Conservation (phyloP, 768 basidiomycete genomes). For the Xerocomellus chrysenteron region DNA sequence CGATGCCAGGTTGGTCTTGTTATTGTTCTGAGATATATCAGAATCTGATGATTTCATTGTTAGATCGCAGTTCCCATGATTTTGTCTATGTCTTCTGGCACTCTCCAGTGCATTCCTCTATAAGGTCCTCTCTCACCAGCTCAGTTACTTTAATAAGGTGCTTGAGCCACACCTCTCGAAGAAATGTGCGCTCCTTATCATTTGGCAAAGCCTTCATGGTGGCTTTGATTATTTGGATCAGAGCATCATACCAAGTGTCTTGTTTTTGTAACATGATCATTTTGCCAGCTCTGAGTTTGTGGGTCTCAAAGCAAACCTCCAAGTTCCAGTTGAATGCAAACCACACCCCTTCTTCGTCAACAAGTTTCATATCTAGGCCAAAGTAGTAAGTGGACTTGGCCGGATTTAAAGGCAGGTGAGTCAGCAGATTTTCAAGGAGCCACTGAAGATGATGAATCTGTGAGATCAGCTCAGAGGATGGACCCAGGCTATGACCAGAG, state of each 20-base stretch:
- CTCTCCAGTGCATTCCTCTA: not conserved
- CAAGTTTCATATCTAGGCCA: too few species aligned
- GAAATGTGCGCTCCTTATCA: not conserved
- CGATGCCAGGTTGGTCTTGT: slow-evolving; percentile 13
- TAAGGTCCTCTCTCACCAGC: too few species aligned
- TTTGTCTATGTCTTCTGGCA: not conserved
- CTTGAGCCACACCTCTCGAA: not conserved
- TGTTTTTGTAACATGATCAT: not conserved
- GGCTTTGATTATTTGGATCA: not conserved
- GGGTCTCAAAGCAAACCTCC: too few species aligned
- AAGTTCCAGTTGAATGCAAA: too few species aligned
- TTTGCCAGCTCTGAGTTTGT: too few species aligned
- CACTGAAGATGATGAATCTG: too few species aligned
- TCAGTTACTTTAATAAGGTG: not conserved
- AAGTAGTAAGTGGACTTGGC: too few species aligned
- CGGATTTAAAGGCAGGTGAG: too few species aligned
- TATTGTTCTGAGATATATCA: not conserved
- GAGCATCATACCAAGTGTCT: not conserved
- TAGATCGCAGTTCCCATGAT: not conserved
- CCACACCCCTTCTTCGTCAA: too few species aligned
- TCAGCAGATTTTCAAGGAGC: too few species aligned
- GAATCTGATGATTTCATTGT: not conserved
- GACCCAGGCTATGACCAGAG: too few species aligned
- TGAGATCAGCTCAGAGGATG: too few species aligned
- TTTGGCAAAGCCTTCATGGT: not conserved